Percentiles rank a stretch among this genome's conserved stretches.
Conservation (phyloP, 495 filamentous ascomycete species). For the Neurospora africana region DNA sequence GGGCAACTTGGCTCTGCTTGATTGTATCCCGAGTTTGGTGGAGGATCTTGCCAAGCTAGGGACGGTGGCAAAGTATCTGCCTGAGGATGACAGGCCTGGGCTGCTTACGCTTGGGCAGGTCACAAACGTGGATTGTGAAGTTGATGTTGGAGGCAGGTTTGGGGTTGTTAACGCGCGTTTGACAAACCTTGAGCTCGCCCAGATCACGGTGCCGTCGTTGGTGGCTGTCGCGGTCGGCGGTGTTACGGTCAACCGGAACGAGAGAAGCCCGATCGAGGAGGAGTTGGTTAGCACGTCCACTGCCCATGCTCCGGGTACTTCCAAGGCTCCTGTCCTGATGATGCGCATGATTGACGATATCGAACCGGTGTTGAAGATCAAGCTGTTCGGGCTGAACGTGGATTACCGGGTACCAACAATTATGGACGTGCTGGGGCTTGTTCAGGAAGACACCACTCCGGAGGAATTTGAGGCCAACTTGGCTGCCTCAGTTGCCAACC, state of each 20-base stretch:
- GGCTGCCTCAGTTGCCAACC: conserved; percentile 65
- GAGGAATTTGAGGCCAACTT: conserved; percentile 68
- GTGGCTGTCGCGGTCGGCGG: conserved; percentile 60
- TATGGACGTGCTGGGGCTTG: conserved; percentile 63
- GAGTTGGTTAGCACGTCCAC: conserved; percentile 44
- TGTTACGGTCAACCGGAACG: conserved; percentile 51
- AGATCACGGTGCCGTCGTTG: conserved; percentile 76
- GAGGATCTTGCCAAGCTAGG: conserved; percentile 73
- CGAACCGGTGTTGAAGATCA: conserved; percentile 80
- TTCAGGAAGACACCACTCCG: conserved; percentile 49
- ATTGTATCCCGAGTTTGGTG: conserved; percentile 54
- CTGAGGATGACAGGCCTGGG: conserved; percentile 90
- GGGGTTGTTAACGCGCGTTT: conserved; percentile 50
- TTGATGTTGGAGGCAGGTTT: conserved; percentile 52
- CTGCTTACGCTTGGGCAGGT: conserved; percentile 65
- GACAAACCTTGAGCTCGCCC: conserved; percentile 58
- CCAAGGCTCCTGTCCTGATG: conserved; percentile 39
- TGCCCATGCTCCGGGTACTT: conserved; percentile 23
- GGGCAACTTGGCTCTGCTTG: conserved; percentile 47
- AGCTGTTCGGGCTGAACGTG: conserved; percentile 64
- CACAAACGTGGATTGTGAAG: conserved; percentile 44
- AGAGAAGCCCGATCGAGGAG: conserved; percentile 47
- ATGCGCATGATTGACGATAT: conserved; percentile 87
- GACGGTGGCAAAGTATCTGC: conserved; percentile 86
- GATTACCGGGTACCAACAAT: conserved; percentile 81